Conservation (phyloP, 768 basidiomycete genomes). For the Neoboletus magnificus region DNA sequence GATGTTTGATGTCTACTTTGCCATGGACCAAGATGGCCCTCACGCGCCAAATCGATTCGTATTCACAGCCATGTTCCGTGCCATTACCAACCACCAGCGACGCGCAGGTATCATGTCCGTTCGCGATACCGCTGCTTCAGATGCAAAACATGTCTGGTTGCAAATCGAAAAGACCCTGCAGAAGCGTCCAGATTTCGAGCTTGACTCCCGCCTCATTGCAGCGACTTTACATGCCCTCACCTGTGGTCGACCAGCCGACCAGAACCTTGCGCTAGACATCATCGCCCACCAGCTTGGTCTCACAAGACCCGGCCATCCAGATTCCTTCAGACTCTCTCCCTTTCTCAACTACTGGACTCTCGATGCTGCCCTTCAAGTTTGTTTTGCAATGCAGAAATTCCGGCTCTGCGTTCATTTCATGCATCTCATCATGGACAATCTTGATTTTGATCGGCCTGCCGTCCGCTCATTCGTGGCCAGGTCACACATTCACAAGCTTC, state of each 20-base stretch:
- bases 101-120: constrained; percentile 20
- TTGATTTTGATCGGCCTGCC: constrained; percentile 16
- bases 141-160: constrained; percentile 70
- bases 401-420: constrained; percentile 54
- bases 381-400: constrained; percentile 47
- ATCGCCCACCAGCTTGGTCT: constrained; percentile 63
- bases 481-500: constrained; percentile 58
- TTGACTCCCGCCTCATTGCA: constrained; percentile 54
- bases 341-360: constrained; percentile 48
- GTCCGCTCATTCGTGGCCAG: constrained; percentile 45
- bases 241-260: constrained; percentile 55
- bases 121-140: constrained; percentile 48
- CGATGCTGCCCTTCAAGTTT: constrained; percentile 52
- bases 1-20: constrained; percentile 74
- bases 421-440: constrained; percentile 50
- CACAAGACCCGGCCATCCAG: constrained; percentile 41
- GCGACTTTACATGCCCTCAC: constrained; percentile 54
- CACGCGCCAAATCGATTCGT: constrained; percentile 57
- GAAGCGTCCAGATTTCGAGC: constrained; percentile 41
- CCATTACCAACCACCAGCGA: constrained; percentile 31
- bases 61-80: constrained; percentile 65
- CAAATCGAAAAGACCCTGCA: constrained; percentile 55
- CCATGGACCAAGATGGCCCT: constrained; percentile 59
- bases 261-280: constrained; percentile 65
- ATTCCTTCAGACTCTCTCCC: constrained; percentile 35